These are phyloP conservation scores for Solanum lignicaule DNA, from an alignment of 257 asterid species.

Conservation along the genomic window DNA sequence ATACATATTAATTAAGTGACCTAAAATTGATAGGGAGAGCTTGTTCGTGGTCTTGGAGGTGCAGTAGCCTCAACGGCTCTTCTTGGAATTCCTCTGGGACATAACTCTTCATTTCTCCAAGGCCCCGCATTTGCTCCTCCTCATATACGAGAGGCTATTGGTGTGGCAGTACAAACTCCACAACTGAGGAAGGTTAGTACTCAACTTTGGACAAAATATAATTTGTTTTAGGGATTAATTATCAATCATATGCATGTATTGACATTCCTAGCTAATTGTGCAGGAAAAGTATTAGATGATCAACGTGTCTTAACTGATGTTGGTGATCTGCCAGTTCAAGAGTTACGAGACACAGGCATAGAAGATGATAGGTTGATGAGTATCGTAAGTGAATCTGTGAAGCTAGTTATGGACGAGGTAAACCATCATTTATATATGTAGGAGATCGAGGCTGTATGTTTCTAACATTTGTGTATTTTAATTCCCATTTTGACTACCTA, in stretches of 20 bases:
- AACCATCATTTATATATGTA: conserved; percentile 8
- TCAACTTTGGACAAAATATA: not conserved
- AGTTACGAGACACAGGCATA: conserved; percentile 84
- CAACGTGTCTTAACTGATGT: conserved; percentile 80
- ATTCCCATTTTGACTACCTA: too few species aligned
- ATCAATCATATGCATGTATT: not conserved
- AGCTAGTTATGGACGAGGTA: conserved; percentile 94
- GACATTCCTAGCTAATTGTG: not conserved
- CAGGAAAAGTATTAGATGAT: conserved; percentile 81
- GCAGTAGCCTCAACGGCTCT: conserved; percentile 75
- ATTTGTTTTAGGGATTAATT: not conserved
- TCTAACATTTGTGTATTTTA: too few species aligned
- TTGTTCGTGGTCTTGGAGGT: conserved; percentile 85
- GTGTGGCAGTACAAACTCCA: conserved; percentile 97
- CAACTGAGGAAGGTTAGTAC: conserved; percentile 81
- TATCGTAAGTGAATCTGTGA: conserved; percentile 79
- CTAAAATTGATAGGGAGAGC: conserved; percentile 55
- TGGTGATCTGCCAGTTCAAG: conserved; percentile 95
- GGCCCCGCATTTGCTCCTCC: conserved; percentile 99
- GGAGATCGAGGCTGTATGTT: too few species aligned
- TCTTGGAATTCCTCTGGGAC: conserved; percentile 97
- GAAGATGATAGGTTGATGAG: conserved; percentile 86
- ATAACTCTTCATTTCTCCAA: conserved; percentile 96
- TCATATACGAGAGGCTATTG: conserved; percentile 98
- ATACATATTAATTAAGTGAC: too few species aligned